These are phyloP conservation scores for Kuraishia ogatae DNA, from an alignment of 805 yeast genomes.

Conservation along the genomic window DNA sequence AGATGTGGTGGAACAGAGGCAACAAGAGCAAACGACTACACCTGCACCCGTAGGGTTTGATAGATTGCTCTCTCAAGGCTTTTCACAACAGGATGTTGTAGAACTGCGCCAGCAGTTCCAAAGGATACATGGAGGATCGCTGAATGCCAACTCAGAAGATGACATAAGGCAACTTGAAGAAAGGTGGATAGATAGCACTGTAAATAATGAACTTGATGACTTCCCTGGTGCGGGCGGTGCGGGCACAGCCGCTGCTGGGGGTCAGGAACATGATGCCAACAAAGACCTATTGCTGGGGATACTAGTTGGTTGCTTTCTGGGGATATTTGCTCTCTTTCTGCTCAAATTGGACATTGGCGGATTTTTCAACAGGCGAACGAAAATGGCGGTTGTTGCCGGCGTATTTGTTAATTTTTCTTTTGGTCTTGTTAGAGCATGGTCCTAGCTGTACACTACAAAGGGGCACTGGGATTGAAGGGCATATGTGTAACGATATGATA, in stretches of 20 bases:
- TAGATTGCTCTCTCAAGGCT: slow-evolving; percentile 74
- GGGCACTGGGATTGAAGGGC: neutral
- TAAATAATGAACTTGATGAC: slow-evolving; percentile 40
- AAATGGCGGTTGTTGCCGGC: slow-evolving; percentile 69
- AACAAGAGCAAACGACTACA: slow-evolving; percentile 40
- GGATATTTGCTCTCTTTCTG: slow-evolving; percentile 60
- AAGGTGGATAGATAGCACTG: slow-evolving; percentile 80
- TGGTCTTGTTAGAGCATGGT: slow-evolving; percentile 48
- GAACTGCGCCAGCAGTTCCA: slow-evolving; percentile 70
- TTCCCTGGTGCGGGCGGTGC: slow-evolving; percentile 20
- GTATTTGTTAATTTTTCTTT: slow-evolving; percentile 58
- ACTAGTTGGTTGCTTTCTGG: slow-evolving; percentile 65
- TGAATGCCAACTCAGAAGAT: slow-evolving; percentile 25
- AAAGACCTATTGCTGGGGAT: slow-evolving; percentile 66
- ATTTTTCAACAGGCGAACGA: slow-evolving; percentile 50
- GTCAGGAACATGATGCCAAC: slow-evolving; percentile 28
- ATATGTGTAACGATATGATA: neutral
- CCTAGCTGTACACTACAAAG: slow-evolving; percentile 9
- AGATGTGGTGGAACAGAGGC: slow-evolving; percentile 42
- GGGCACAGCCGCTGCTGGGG: neutral
- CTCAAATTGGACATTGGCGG: slow-evolving; percentile 45
- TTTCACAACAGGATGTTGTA: slow-evolving; percentile 66
- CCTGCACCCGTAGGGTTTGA: slow-evolving; percentile 84
- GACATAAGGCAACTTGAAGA: slow-evolving; percentile 69
- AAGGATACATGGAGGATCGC: slow-evolving; percentile 47